A percentile compares a stretch with the other conserved stretches of the same genome.
These are phyloP conservation scores for Tolypocladium paradoxum DNA, from an alignment of 2,329 filamentous ascomycete species.

Conservation along the genomic window DNA sequence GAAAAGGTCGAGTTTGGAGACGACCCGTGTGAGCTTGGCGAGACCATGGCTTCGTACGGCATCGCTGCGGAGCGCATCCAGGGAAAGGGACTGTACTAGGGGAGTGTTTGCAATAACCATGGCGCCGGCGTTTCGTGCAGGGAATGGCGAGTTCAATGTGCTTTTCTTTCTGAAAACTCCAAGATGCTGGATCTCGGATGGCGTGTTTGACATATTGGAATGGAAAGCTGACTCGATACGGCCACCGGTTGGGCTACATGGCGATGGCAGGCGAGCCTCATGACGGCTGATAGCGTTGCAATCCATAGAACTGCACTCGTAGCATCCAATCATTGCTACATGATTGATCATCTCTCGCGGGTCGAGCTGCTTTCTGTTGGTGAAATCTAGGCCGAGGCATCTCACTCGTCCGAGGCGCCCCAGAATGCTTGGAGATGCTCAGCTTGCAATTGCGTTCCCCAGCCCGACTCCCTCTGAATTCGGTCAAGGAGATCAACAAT, in stretches of 20 bases:
- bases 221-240: too few relatives aligned
- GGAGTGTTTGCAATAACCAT: background rate
- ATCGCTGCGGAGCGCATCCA: constrained; percentile 22
- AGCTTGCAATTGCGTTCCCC: constrained; percentile 40
- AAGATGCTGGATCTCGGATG: background rate
- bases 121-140: background rate
- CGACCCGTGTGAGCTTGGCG: constrained; percentile 27
- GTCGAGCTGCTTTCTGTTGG: too few relatives aligned
- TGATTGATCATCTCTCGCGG: too few relatives aligned
- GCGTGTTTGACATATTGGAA: background rate
- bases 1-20: constrained; percentile 27
- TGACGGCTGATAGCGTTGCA: background rate
- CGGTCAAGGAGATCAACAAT: constrained; percentile 34
- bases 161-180: background rate
- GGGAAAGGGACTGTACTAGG: constrained; percentile 14
- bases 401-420: constrained; percentile 26
- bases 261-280: too few relatives aligned
- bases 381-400: background rate
- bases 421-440: constrained; percentile 41
- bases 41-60: constrained; percentile 17
- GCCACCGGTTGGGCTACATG: too few relatives aligned
- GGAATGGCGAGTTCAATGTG: background rate
- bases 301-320: background rate
- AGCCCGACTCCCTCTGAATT: constrained; percentile 42
- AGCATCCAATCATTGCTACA: too few relatives aligned